Percentiles rank a stretch among this genome's conserved stretches.
Evolutionary conservation across 1,284 basidiomycete genomes (phyloP).

Genomic region (Malassezia caprae): DNA sequence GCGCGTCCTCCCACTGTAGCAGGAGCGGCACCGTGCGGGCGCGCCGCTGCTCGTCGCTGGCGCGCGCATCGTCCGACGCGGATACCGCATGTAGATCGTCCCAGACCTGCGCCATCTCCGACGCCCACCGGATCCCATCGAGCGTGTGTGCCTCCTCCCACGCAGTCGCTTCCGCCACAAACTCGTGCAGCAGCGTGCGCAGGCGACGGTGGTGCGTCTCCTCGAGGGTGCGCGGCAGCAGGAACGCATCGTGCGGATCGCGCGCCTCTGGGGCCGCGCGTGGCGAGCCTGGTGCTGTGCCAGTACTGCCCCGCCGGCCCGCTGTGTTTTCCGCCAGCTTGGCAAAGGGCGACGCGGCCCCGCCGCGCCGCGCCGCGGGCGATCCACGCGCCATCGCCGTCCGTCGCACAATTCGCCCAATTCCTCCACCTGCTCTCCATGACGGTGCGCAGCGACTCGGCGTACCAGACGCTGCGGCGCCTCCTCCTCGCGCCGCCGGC

Average conservation of each 20-base stretch:
- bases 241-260: conserved; percentile 15
- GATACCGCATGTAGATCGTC: conserved; percentile 19
- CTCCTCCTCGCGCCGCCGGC: conserved; percentile 32
- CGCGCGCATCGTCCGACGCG: background rate
- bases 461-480: conserved; percentile 33
- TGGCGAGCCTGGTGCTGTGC: background rate
- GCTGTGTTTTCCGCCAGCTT: conserved; percentile 18
- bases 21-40: conserved; percentile 5
- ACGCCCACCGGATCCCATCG: conserved; percentile 36
- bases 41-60: conserved; percentile 15
- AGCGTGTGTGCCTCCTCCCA: conserved; percentile 38
- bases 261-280: background rate
- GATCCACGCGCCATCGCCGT: conserved; percentile 6
- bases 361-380: conserved; percentile 3
- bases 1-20: conserved; percentile 12
- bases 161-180: conserved; percentile 21
- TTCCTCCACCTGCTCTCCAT: conserved; percentile 1
- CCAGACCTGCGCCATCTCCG: conserved; percentile 27
- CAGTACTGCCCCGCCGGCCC: background rate
- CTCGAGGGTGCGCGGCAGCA: conserved; percentile 29
- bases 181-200: conserved; percentile 24
- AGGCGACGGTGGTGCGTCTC: conserved; percentile 34
- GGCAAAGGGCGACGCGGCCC: conserved; percentile 22
- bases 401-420: background rate
- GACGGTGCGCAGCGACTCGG: conserved; percentile 21